Conservation (phyloP, 257 asterid species). For the Nicotiana attenuata region DNA sequence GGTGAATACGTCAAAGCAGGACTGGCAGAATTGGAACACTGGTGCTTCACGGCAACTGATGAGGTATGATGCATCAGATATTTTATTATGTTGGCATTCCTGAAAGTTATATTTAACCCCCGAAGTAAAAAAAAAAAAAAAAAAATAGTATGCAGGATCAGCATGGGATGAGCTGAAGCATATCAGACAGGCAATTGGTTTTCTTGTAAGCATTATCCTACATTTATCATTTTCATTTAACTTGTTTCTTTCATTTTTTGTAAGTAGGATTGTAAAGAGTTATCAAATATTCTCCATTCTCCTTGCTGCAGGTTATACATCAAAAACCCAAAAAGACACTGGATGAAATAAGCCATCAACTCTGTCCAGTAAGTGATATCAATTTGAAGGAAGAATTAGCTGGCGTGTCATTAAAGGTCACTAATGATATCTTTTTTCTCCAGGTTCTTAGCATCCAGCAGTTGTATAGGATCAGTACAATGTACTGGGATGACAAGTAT, state of each 20-base stretch:
- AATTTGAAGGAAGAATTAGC: slow-evolving; percentile 7
- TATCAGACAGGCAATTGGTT: slow-evolving; percentile 95
- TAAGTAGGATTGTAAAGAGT: not conserved
- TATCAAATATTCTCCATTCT: not conserved
- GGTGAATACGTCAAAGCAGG: slow-evolving; percentile 98
- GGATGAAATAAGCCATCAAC: slow-evolving; percentile 80
- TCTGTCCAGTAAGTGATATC: slow-evolving; percentile 71
- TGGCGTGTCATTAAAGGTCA: not conserved
- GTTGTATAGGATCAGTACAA: slow-evolving; percentile 88
- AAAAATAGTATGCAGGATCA: slow-evolving; percentile 81
- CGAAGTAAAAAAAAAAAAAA: slow-evolving; percentile 22
- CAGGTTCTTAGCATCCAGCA: slow-evolving; percentile 97
- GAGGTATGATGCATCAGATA: slow-evolving; percentile 44
- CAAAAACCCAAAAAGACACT: slow-evolving; percentile 90
- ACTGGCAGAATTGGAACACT: slow-evolving; percentile 80
- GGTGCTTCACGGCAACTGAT: slow-evolving; percentile 86
- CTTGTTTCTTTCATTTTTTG: not conserved
- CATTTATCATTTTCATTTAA: not conserved
- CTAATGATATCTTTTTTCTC: slow-evolving; percentile 9
- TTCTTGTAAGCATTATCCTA: slow-evolving; percentile 51
- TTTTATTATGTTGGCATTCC: slow-evolving; percentile 6
- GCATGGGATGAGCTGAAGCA: slow-evolving; percentile 99
- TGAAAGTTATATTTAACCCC: slow-evolving; percentile 5
- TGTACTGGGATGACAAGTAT: slow-evolving; percentile 99
- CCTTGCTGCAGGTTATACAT: slow-evolving; percentile 66